Conservation (phyloP, 2,329 filamentous ascomycete species). For the Cadophora malorum region DNA sequence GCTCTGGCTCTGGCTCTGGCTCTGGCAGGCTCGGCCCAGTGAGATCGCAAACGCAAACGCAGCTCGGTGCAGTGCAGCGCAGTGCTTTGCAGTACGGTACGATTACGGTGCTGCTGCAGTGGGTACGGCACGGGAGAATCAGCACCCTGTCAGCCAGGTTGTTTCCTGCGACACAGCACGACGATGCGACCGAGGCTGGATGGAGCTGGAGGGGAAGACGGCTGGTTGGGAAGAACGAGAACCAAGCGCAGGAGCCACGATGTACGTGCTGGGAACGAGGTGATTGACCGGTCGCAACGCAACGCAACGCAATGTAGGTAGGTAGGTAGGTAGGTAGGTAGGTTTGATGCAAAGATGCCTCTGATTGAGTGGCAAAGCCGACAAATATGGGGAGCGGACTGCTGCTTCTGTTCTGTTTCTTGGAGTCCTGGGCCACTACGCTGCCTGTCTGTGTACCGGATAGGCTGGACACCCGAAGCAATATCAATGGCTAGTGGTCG, state of each 20-base stretch:
- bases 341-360: neutral
- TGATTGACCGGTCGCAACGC: constrained; percentile 5
- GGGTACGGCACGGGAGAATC: neutral
- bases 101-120: neutral
- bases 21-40: constrained; percentile 1
- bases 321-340: too few species aligned
- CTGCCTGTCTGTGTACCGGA: constrained; percentile 18
- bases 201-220: neutral
- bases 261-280: constrained; percentile 3
- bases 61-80: constrained; percentile 1
- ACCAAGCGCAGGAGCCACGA: constrained; percentile 11
- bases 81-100: neutral
- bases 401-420: constrained; percentile 5
- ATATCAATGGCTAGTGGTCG: constrained; percentile 25
- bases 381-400: constrained; percentile 13
- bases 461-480: constrained; percentile 29
- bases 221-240: neutral
- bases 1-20: too few species aligned
- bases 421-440: neutral
- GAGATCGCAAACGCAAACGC: neutral
- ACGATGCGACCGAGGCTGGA: constrained; percentile 2
- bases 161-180: neutral
- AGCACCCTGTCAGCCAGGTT: neutral
- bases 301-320: neutral
- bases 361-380: constrained; percentile 6